These are phyloP conservation scores for Umbelopsis ramanniana DNA, from an alignment of 192 early-diverging fungal species.

Conservation along the genomic window DNA sequence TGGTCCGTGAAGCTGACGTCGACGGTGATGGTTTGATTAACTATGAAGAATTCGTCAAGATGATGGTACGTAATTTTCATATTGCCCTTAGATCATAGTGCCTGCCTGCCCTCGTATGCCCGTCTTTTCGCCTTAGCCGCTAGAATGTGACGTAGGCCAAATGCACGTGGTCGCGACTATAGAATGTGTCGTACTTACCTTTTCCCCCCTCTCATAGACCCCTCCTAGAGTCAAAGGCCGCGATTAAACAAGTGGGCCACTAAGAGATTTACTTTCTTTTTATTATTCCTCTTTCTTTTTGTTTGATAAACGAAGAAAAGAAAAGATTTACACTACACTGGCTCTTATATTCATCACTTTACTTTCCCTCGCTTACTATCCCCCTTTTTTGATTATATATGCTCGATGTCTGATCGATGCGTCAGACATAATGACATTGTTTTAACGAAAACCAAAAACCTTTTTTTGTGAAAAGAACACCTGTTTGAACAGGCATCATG, in stretches of 20 bases:
- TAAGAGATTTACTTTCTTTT: neutral
- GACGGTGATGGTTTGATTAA: conserved; percentile 89
- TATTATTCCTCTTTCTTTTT: neutral
- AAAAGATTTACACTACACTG: neutral
- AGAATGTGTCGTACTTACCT: neutral
- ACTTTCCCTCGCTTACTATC: neutral
- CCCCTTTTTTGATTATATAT: too few relatives aligned
- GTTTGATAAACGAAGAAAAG: conserved; percentile 16
- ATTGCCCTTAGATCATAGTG: neutral
- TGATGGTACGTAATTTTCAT: conserved; percentile 47
- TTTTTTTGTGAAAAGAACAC: too few relatives aligned
- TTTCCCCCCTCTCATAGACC: neutral
- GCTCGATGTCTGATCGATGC: too few relatives aligned
- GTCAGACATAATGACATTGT: too few relatives aligned
- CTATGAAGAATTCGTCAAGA: conserved; percentile 90
- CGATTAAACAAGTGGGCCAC: neutral
- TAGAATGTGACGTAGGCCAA: neutral
- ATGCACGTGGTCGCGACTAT: neutral
- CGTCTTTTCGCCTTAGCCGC: neutral
- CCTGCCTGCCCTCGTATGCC: neutral
- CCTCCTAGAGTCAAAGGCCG: conserved; percentile 24
- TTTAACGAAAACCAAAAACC: too few relatives aligned
- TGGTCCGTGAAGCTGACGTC: conserved; percentile 72
- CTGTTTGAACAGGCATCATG: neutral
- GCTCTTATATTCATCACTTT: neutral